Conservation (phyloP, 2,329 filamentous ascomycete genomes). For the Penicillium sumatraense region DNA sequence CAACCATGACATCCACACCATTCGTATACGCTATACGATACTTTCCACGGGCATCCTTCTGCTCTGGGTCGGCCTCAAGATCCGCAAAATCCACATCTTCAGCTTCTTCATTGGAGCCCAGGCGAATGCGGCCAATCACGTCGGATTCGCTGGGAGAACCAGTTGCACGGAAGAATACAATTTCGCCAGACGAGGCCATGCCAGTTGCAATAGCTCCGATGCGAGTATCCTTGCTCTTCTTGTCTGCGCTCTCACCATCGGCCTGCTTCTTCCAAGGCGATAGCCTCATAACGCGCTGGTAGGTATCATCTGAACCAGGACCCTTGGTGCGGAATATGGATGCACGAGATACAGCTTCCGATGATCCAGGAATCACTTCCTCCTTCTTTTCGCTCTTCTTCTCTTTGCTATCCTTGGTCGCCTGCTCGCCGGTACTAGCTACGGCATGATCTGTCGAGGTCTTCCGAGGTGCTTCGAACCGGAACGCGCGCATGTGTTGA, state of each 20-base stretch:
- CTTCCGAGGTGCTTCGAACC: constrained; percentile 60
- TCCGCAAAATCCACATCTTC: constrained; percentile 51
- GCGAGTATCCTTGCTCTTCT: constrained; percentile 58
- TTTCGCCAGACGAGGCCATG: constrained; percentile 73
- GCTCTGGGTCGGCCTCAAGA: constrained; percentile 28
- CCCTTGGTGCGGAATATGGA: constrained; percentile 53
- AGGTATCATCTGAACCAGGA: constrained; percentile 54
- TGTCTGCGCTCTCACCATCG: constrained; percentile 3
- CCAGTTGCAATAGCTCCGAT: constrained; percentile 81
- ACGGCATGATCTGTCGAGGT: not conserved
- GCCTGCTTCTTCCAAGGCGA: constrained; percentile 52
- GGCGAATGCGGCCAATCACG: constrained; percentile 58
- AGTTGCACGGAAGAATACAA: constrained; percentile 77
- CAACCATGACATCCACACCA: constrained; percentile 72
- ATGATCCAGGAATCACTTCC: constrained; percentile 34
- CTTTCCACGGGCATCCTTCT: constrained; percentile 31
- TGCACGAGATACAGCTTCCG: constrained; percentile 55
- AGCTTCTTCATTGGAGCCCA: constrained; percentile 57
- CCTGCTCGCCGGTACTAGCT: not conserved
- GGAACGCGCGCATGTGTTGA: constrained; percentile 79
- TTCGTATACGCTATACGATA: constrained; percentile 81
- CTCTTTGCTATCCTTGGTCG: constrained; percentile 18
- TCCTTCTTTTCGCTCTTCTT: constrained; percentile 25
- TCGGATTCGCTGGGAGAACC: constrained; percentile 56
- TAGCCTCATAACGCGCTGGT: constrained; percentile 63